Conservation (phyloP, 495 filamentous ascomycete species). For the Baudoinia panamericana region DNA sequence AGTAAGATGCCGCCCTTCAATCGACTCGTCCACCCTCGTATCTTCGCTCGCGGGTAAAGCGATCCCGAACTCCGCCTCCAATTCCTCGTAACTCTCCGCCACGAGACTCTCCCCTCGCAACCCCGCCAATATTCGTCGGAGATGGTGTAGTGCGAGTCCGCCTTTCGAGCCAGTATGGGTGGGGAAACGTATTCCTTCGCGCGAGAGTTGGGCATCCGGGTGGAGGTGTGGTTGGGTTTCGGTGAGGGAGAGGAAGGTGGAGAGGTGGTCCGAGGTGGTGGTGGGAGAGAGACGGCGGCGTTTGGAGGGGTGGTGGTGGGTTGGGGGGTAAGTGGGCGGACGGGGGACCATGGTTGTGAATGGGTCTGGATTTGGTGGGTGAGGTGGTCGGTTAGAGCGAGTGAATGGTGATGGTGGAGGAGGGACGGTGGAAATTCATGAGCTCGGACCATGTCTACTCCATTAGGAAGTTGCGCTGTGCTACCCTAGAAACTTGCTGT, state of each 20-base stretch:
- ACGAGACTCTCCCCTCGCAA: constrained; percentile 45
- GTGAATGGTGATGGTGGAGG: no score
- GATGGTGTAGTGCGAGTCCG: constrained; percentile 48
- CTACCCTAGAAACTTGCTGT: no score
- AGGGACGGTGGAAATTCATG: no score
- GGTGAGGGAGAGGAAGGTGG: constrained; percentile 44
- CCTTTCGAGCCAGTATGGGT: constrained; percentile 39
- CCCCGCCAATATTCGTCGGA: constrained; percentile 53
- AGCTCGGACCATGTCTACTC: no score
- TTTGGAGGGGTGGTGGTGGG: constrained; percentile 32
- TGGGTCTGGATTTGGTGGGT: constrained; percentile 23
- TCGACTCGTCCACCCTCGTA: constrained; percentile 9
- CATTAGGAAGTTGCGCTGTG: no score
- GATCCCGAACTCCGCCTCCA: constrained; percentile 8
- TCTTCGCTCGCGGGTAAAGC: constrained; percentile 15
- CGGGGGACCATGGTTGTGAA: constrained; percentile 32
- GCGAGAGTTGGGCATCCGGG: constrained; percentile 50
- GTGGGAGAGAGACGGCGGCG: constrained; percentile 34
- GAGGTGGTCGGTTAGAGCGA: background rate
- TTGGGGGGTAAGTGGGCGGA: constrained; percentile 30
- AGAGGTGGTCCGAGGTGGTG: constrained; percentile 42
- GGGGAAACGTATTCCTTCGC: constrained; percentile 40
- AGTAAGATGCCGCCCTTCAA: constrained; percentile 1
- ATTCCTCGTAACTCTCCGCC: constrained; percentile 28
- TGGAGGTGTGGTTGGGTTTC: constrained; percentile 48